These are phyloP conservation scores for Candida vartiovaarae DNA, from an alignment of 805 yeast species.

Conservation along the genomic window DNA sequence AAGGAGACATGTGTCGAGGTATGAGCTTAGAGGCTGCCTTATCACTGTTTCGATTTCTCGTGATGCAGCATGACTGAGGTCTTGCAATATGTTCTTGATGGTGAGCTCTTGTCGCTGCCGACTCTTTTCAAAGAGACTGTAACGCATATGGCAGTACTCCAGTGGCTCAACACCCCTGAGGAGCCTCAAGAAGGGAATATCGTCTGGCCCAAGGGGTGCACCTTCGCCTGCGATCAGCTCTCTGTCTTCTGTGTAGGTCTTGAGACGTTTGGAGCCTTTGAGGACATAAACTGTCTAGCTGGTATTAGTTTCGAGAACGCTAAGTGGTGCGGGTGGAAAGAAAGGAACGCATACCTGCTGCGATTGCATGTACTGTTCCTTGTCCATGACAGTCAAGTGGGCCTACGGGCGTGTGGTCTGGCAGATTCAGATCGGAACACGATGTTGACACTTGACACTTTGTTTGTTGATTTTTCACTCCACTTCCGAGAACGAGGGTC, in stretches of 20 bases:
- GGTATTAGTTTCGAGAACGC: no score
- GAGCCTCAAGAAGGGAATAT: constrained; percentile 13
- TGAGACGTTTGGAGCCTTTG: neutral
- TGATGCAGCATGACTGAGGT: constrained; percentile 11
- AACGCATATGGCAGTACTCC: constrained; percentile 13
- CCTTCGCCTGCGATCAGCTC: constrained; percentile 13
- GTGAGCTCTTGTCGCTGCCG: constrained; percentile 10
- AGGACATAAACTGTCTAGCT: constrained; percentile 17
- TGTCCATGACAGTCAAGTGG: constrained; percentile 1
- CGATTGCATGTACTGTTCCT: constrained; percentile 8
- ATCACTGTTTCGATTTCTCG: constrained; percentile 9
- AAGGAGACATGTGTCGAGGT: constrained; percentile 15
- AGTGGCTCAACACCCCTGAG: constrained; percentile 14
- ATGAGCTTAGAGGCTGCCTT: neutral
- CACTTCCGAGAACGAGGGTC: no score
- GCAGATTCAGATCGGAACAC: no score
- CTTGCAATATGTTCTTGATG: constrained; percentile 12
- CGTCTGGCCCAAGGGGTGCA: neutral
- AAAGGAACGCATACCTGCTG: constrained; percentile 10
- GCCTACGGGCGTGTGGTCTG: no score
- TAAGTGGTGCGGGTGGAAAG: no score
- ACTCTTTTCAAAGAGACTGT: constrained; percentile 8
- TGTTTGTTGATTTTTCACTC: no score
- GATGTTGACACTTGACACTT: neutral
- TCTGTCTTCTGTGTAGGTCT: constrained; percentile 6